Evolutionary conservation across 805 yeast genomes (phyloP), one percentile per base, ranked within the genome.

Genomic region (Yarrowia porcina): DNA sequence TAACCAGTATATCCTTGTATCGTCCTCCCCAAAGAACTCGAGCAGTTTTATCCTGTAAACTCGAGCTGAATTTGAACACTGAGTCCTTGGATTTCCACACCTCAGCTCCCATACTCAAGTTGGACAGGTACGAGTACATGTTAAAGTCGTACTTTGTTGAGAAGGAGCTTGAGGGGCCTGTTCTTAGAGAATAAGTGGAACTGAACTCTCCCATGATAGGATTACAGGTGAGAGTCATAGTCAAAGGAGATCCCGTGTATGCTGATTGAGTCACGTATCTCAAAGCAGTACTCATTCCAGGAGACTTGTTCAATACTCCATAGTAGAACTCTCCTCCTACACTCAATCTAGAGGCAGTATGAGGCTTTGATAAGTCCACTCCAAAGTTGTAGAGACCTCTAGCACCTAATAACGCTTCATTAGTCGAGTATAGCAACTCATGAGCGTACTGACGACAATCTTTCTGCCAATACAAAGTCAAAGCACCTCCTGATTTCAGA

Each of bases 191-290:
- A 71, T 92, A 94, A 0, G 96, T 87, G 1, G 96, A 86, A 2
- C 96, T 86, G 1, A 94, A 75, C 67, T 91, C 92, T 2, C 99
- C 99, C 71, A 93, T 77, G 15, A 94, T 77, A 1, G 99, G 99
- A 72, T 94, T 94, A 64, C 87, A 80, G 0, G 96, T 86, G 39
- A 93, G 70, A 0, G 98, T 88, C 80, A 94, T 82, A 0, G 97
- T 89, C 66, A 92, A 75, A 0, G 99, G 99, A 66, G 90, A 88
- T 3, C 96, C 96, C 0, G 96, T 88, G 44, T 89, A 83, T 0
- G 94, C 85, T 0, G 97, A 85, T 65, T 89, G 86, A 0, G 97
- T 89, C 0, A 93, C 82, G 72, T 94, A 93, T 47, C 97, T 76
- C 52, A 90, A 72, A 0, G 96, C 93, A 1, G 96, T 83, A 0